Conservation (phyloP, 2,329 filamentous ascomycete species). For the Herpotrichia juniperi region DNA sequence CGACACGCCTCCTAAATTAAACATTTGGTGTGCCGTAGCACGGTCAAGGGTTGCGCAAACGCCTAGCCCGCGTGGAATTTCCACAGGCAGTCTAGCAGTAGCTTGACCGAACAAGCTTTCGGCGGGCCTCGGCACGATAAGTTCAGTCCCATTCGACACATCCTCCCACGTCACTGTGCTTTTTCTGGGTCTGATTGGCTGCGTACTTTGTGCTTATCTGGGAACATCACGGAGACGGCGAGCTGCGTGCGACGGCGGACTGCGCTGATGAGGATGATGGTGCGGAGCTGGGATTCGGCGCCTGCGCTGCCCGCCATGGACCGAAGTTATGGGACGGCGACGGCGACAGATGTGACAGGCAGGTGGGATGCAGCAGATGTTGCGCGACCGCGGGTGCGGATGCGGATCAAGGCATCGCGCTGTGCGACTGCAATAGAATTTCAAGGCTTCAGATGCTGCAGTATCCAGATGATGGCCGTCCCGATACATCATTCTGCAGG, state of each 20-base stretch:
- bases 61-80: constrained; percentile 5
- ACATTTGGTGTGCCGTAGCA: neutral
- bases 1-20: too few species aligned
- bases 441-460: too few species aligned
- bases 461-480: too few species aligned
- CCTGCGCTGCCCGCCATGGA: neutral
- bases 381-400: too few species aligned
- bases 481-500: too few species aligned
- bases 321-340: neutral
- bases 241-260: constrained; percentile 5
- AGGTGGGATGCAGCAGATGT: too few species aligned
- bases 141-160: constrained; percentile 9
- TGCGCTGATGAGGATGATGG: neutral
- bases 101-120: constrained; percentile 11
- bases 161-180: constrained; percentile 5
- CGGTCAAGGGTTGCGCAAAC: neutral
- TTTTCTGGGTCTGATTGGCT: constrained; percentile 6
- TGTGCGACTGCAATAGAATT: too few species aligned
- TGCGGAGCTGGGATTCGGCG: neutral
- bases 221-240: neutral
- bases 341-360: too few species aligned
- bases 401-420: too few species aligned
- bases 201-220: constrained; percentile 5
- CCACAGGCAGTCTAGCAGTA: neutral
- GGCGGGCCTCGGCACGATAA: neutral